These are phyloP conservation scores for Alternaria incomplexa DNA, from an alignment of 2,329 filamentous ascomycete genomes.

Conservation along the genomic window DNA sequence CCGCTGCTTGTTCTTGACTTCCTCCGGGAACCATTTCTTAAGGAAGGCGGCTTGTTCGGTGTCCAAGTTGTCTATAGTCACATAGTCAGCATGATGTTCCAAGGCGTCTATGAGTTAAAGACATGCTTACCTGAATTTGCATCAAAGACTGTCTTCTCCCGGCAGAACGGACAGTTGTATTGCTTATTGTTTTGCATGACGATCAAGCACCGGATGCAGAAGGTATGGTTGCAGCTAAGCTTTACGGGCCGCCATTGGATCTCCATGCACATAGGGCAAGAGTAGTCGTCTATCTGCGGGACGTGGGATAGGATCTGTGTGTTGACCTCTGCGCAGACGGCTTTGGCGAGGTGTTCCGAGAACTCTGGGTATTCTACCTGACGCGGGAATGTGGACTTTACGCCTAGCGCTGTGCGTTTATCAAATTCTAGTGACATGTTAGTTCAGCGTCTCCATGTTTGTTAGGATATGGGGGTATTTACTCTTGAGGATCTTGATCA, in stretches of 20 bases:
- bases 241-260: conserved; percentile 84
- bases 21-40: conserved; percentile 78
- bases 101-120: not conserved
- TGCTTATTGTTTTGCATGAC: conserved; percentile 75
- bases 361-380: conserved; percentile 63
- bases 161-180: conserved; percentile 76
- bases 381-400: conserved; percentile 67
- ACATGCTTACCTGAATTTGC: conserved; percentile 67
- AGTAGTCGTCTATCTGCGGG: conserved; percentile 83
- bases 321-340: conserved; percentile 76
- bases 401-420: conserved; percentile 78
- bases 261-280: conserved; percentile 79
- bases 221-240: conserved; percentile 75
- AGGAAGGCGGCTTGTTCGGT: conserved; percentile 70
- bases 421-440: conserved; percentile 70
- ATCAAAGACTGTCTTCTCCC: conserved; percentile 71
- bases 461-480: conserved; percentile 27
- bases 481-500: conserved; percentile 87
- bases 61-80: conserved; percentile 70
- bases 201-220: conserved; percentile 84
- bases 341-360: conserved; percentile 72
- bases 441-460: not conserved
- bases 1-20: conserved; percentile 64
- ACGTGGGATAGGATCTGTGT: conserved; percentile 74
- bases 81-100: not conserved